These are phyloP conservation scores for Yamagishiella unicocca DNA, from an alignment of 139 green algal species.

Conservation along the genomic window DNA sequence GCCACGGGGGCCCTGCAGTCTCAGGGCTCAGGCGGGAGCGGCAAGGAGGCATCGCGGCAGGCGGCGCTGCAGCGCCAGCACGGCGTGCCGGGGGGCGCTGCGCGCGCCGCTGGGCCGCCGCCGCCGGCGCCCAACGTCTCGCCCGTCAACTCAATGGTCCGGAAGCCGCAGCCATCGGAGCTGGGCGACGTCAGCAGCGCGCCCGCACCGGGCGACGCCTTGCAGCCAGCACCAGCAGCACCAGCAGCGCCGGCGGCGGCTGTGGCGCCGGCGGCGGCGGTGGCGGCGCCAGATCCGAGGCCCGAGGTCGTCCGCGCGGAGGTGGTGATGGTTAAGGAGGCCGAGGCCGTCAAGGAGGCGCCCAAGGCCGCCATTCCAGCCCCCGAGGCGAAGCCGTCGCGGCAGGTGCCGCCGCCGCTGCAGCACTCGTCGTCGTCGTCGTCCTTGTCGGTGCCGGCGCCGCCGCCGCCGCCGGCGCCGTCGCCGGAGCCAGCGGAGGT, in stretches of 20 bases:
- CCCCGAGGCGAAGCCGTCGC: background rate
- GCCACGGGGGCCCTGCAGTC: background rate
- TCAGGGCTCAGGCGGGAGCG: background rate
- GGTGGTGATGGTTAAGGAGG: no score
- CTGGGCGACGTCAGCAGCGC: background rate
- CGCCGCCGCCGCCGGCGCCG: slow-evolving; percentile 1
- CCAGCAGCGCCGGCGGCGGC: background rate
- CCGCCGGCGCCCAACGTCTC: background rate
- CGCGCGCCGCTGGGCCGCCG: background rate
- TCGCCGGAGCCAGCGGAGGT: background rate
- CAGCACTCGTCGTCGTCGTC: background rate
- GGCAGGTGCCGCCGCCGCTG: background rate
- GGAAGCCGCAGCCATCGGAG: background rate
- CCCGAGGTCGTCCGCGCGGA: no score
- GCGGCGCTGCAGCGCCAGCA: background rate
- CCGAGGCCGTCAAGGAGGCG: no score
- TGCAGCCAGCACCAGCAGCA: background rate
- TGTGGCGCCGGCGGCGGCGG: background rate
- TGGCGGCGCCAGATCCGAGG: background rate
- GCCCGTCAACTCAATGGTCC: background rate
- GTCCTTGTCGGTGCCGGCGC: background rate
- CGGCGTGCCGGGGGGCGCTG: background rate
- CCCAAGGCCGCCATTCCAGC: no score
- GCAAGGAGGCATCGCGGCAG: background rate
- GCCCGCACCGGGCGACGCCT: background rate